Evolutionary conservation across 2,329 filamentous ascomycete species (phyloP).

Genomic region (Bipolaris victoriae): DNA sequence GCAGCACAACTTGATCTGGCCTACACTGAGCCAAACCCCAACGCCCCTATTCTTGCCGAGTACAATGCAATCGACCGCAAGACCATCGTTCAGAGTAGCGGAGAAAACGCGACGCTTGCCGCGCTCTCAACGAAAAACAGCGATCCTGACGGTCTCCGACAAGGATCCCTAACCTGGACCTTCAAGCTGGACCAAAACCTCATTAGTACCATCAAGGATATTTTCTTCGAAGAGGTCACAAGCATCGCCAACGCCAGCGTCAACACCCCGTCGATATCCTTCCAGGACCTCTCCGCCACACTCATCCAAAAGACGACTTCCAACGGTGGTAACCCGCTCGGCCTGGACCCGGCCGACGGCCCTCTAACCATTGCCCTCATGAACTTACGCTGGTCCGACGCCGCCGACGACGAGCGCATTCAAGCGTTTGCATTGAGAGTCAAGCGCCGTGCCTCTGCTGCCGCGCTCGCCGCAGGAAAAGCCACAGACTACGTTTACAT

Average conservation of each 20-base stretch:
- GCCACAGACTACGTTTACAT: conserved; percentile 48
- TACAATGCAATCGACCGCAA: conserved; percentile 31
- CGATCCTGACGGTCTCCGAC: conserved; percentile 20
- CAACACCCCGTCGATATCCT: conserved; percentile 27
- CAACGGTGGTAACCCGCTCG: conserved; percentile 40
- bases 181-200: conserved; percentile 34
- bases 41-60: conserved; percentile 35
- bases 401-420: conserved; percentile 32
- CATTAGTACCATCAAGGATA: conserved; percentile 25
- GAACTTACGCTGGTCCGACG: conserved; percentile 28
- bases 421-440: conserved; percentile 25
- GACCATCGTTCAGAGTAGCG: conserved; percentile 20
- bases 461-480: conserved; percentile 14
- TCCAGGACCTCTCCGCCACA: conserved; percentile 38
- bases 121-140: conserved; percentile 17
- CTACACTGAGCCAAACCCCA: conserved; percentile 31
- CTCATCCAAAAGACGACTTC: conserved; percentile 28
- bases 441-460: conserved; percentile 16
- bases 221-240: conserved; percentile 32
- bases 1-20: conserved; percentile 20
- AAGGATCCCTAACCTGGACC: conserved; percentile 39
- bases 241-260: conserved; percentile 21
- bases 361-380: conserved; percentile 29
- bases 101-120: conserved; percentile 27
- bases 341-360: conserved; percentile 27